Evolutionary conservation across 2,329 filamentous ascomycete genomes (phyloP).

Genomic region (Cercospora zeina): DNA sequence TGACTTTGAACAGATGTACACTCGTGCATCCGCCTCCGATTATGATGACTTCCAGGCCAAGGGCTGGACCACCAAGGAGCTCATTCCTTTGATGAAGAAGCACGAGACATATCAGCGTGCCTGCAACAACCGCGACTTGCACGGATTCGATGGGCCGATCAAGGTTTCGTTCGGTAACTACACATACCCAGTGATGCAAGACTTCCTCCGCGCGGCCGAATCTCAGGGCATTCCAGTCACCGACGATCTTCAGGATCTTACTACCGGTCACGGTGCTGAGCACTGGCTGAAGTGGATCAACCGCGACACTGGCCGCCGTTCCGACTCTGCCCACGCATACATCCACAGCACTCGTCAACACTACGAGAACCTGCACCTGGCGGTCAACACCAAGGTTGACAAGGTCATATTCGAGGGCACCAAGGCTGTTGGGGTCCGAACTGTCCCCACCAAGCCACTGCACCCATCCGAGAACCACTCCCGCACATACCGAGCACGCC

Average conservation of each 20-base stretch:
- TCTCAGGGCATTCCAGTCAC: slow-evolving; percentile 73
- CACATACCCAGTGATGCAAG: slow-evolving; percentile 77
- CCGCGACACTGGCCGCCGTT: slow-evolving; percentile 66
- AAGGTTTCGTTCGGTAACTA: slow-evolving; percentile 76
- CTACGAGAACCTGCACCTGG: slow-evolving; percentile 69
- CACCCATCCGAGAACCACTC: slow-evolving; percentile 54
- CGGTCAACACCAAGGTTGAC: slow-evolving; percentile 75
- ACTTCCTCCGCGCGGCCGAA: slow-evolving; percentile 65
- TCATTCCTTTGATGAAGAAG: slow-evolving; percentile 76
- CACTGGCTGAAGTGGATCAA: slow-evolving; percentile 90
- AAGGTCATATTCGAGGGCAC: slow-evolving; percentile 74
- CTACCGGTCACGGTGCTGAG: slow-evolving; percentile 68
- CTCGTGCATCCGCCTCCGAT: slow-evolving; percentile 68
- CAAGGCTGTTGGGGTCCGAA: slow-evolving; percentile 69
- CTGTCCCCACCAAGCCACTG: slow-evolving; percentile 69
- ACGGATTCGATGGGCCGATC: slow-evolving; percentile 77
- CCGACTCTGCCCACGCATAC: slow-evolving; percentile 75
- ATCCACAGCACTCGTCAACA: slow-evolving; percentile 72
- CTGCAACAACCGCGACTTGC: slow-evolving; percentile 60
- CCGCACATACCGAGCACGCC: slow-evolving; percentile 66
- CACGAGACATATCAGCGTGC: slow-evolving; percentile 72
- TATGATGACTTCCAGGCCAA: slow-evolving; percentile 78
- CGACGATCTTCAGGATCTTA: slow-evolving; percentile 71
- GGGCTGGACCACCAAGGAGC: slow-evolving; percentile 75
- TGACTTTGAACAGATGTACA: slow-evolving; percentile 62